These are phyloP conservation scores for Physcomitrellopsis africana DNA, from an alignment of 225 moss, liverwort and hornwort species.

Conservation along the genomic window DNA sequence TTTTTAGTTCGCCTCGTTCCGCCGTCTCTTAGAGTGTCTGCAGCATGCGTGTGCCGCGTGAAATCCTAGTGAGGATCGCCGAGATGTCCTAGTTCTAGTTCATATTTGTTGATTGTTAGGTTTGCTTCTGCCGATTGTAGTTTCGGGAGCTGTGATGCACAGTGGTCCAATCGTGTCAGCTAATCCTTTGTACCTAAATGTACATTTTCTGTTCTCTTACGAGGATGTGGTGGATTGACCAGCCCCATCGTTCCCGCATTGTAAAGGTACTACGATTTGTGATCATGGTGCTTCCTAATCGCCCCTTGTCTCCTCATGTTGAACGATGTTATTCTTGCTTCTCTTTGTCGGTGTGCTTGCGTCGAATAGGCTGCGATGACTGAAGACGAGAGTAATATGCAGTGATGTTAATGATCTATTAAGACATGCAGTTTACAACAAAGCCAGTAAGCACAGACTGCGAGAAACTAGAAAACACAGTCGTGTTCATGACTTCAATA, in stretches of 20 bases:
- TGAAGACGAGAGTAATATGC: too few species aligned
- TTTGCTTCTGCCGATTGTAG: slow-evolving; percentile 5
- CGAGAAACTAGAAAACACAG: too few species aligned
- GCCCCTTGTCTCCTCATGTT: too few species aligned
- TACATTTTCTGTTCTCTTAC: slow-evolving; percentile 30
- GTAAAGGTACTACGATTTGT: slow-evolving; percentile 15
- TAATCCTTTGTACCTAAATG: slow-evolving; percentile 21
- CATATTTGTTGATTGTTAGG: slow-evolving; percentile 6
- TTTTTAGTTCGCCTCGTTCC: slow-evolving; percentile 7
- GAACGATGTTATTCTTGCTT: too few species aligned
- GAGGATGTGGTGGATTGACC: slow-evolving; percentile 19
- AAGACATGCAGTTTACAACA: too few species aligned
- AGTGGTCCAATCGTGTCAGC: slow-evolving; percentile 16
- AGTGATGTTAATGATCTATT: too few species aligned
- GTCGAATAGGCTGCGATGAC: too few species aligned
- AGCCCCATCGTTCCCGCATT: slow-evolving; percentile 27
- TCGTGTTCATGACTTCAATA: too few species aligned
- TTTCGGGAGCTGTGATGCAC: slow-evolving; percentile 13
- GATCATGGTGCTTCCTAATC: not conserved
- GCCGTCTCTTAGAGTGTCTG: slow-evolving; percentile 7
- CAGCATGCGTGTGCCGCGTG: slow-evolving; percentile 23
- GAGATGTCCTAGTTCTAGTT: slow-evolving; percentile 11
- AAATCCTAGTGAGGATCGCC: slow-evolving; percentile 21
- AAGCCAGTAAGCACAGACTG: too few species aligned
- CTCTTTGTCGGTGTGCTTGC: too few species aligned